Base-by-base conservation (phyloP, 495 filamentous ascomycete genomes). In the Sordaria brevicollis region DNA sequence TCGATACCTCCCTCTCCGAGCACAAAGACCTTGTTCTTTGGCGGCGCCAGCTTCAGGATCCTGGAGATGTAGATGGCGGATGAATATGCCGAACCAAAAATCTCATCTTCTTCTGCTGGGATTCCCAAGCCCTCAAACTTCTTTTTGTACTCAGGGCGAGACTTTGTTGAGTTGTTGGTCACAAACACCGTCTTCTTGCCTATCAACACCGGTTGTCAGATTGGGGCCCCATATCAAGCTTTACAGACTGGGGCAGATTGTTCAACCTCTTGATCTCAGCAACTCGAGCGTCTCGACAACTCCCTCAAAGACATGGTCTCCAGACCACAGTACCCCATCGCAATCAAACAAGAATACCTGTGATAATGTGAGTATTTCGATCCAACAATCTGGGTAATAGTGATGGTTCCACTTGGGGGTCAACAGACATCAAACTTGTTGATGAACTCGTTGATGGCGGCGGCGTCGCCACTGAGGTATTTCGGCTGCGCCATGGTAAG, bases 161-260 rank as follows among this genome's bases (percentile, higher is more conserved):
- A 97, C 78, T 98, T 98, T 34, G 95, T 98, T 78, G 92, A 96
- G 85, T 99, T 99, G 80, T 99, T 99, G 4, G 95, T 98, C 62
- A 99, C 95, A 77, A 99, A 99, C 70, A 99, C 89, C 19, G 95
- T 83, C 79, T 89, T 91, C 79, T 99, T 99, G 68, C 92, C 93
- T 95, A 34, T 4, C 9, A 11, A 33, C 17, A 21, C 17, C 15
- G 21, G 39, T 41, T 25, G 67, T 76, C 39, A 80, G 69, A 25
- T 65, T 65, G 11, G 43, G 65, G 1, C n/a, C 8, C 35, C 15
- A 69, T 70, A 62, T 5, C 15, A 65, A n/a, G 31, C 3, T 19
- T 35, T 13, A 69, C 10, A 19, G 54, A 21, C 36, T 33, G 38
- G 35, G 17, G 25, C 35, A n/a, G n/a, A 37, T 9, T 29, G 8